Conservation (phyloP, 257 asterid genomes). For the Plantago ovata region DNA sequence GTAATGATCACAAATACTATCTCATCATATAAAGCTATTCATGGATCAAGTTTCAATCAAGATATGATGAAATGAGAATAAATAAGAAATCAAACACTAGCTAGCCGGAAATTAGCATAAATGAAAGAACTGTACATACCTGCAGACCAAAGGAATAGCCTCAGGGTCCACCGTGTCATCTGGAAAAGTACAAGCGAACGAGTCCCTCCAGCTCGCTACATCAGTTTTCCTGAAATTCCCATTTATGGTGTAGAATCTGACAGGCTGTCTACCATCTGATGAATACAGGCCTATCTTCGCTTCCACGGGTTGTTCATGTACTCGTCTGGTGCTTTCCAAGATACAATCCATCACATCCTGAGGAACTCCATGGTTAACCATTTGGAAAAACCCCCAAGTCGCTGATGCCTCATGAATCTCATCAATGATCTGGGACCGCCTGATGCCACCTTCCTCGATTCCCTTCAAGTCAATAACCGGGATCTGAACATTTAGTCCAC, state of each 20-base stretch:
- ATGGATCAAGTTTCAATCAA: no score
- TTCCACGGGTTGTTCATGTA: constrained; percentile 63
- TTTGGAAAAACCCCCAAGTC: constrained; percentile 68
- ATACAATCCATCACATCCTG: constrained; percentile 34
- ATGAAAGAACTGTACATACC: constrained; percentile 24
- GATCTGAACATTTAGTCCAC: constrained; percentile 24
- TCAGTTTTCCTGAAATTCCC: constrained; percentile 38
- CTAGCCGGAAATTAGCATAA: background rate
- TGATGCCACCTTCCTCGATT: constrained; percentile 16
- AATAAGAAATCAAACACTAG: background rate
- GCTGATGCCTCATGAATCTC: constrained; percentile 51
- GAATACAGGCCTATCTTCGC: constrained; percentile 51
- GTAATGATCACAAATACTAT: no score
- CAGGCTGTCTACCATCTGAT: constrained; percentile 33
- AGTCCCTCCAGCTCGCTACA: constrained; percentile 67
- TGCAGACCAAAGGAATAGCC: constrained; percentile 54
- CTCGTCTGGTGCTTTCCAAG: constrained; percentile 35
- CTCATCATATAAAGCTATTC: no score
- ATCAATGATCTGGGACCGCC: constrained; percentile 30
- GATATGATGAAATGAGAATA: background rate
- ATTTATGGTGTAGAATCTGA: constrained; percentile 44
- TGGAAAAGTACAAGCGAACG: constrained; percentile 43
- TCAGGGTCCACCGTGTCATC: constrained; percentile 38
- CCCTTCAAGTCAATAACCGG: constrained; percentile 52
- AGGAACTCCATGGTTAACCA: constrained; percentile 69